phyloP scores from a whole-genome alignment of 768 basidiomycete species.

The Pleurotus ostreatus region DNA sequence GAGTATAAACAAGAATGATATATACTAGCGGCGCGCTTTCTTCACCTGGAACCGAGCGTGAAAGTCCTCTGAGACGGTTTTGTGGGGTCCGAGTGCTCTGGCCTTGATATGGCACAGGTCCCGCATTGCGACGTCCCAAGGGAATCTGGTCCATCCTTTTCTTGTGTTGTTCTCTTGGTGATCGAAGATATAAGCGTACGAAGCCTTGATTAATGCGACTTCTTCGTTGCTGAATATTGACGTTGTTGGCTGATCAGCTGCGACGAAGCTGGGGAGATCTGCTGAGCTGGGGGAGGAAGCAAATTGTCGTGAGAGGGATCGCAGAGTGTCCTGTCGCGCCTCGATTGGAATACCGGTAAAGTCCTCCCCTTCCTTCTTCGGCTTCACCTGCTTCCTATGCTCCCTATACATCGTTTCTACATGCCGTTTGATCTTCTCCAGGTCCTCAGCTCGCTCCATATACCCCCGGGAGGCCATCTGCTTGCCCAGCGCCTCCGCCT shows the following conservation, averaged over 20 bases:
- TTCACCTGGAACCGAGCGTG: slow-evolving; percentile 31
- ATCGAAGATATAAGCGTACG: slow-evolving; percentile 45
- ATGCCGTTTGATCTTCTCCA: slow-evolving; percentile 33
- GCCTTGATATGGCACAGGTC: slow-evolving; percentile 50
- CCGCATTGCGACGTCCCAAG: slow-evolving; percentile 48
- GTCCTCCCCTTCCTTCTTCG: neutral
- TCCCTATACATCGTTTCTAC: slow-evolving; percentile 28
- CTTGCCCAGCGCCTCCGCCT: slow-evolving; percentile 21
- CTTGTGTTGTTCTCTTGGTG: slow-evolving; percentile 7
- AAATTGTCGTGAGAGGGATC: slow-evolving; percentile 40
- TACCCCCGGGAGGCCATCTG: slow-evolving; percentile 13
- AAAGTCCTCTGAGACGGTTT: slow-evolving; percentile 35
- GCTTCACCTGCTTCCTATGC: slow-evolving; percentile 13
- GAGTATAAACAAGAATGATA: neutral
- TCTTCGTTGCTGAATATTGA: slow-evolving; percentile 21
- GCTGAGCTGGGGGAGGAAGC: slow-evolving; percentile 21
- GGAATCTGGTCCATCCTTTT: slow-evolving; percentile 34
- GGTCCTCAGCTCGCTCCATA: slow-evolving; percentile 24
- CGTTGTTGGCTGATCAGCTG: neutral
- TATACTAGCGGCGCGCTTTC: neutral
- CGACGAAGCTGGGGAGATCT: slow-evolving; percentile 13
- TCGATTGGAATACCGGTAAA: slow-evolving; percentile 41
- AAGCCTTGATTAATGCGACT: slow-evolving; percentile 33
- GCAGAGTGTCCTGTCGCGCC: slow-evolving; percentile 42
- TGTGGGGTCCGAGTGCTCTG: slow-evolving; percentile 31